Percentiles rank a stretch among this genome's conserved stretches.
phyloP scores from a whole-genome alignment of 495 filamentous ascomycete species.

The Lasiosphaeris hirsuta region DNA sequence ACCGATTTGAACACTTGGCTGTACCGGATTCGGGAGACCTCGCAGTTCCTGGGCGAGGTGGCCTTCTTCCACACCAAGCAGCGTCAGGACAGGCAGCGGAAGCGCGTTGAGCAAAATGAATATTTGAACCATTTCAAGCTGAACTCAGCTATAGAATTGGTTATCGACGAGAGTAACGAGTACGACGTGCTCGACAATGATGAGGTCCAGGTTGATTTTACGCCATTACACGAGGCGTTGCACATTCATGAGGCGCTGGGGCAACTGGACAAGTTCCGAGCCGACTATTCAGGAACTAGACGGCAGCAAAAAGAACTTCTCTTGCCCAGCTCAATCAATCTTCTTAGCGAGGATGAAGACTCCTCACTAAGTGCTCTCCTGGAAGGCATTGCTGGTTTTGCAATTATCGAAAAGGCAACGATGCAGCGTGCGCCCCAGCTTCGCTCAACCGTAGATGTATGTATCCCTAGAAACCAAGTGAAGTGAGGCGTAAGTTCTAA shows the following conservation, averaged over 20 bases:
- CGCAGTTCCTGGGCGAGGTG: constrained; percentile 92
- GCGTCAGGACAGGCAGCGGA: constrained; percentile 77
- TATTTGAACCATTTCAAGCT: constrained; percentile 80
- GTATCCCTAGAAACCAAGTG: constrained; percentile 16
- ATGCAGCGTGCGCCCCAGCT: constrained; percentile 81
- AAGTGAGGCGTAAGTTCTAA: constrained; percentile 21
- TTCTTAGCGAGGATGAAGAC: constrained; percentile 67
- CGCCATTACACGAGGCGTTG: constrained; percentile 88
- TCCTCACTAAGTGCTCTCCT: constrained; percentile 77
- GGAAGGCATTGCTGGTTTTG: constrained; percentile 93
- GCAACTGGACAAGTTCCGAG: constrained; percentile 82
- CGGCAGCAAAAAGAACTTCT: constrained; percentile 88
- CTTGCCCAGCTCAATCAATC: constrained; percentile 66
- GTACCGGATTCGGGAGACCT: constrained; percentile 92
- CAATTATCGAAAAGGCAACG: constrained; percentile 91
- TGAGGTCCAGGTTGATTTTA: constrained; percentile 89
- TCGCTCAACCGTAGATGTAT: constrained; percentile 78
- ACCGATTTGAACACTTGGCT: constrained; percentile 95
- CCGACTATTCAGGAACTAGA: constrained; percentile 86
- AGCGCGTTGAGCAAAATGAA: constrained; percentile 65
- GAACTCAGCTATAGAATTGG: constrained; percentile 93
- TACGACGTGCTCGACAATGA: constrained; percentile 94
- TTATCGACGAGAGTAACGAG: constrained; percentile 91
- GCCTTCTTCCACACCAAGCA: constrained; percentile 93
- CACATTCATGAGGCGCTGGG: constrained; percentile 97